Conservation (phyloP, 208 protist genomes). For the Novymonas esmeraldas region DNA sequence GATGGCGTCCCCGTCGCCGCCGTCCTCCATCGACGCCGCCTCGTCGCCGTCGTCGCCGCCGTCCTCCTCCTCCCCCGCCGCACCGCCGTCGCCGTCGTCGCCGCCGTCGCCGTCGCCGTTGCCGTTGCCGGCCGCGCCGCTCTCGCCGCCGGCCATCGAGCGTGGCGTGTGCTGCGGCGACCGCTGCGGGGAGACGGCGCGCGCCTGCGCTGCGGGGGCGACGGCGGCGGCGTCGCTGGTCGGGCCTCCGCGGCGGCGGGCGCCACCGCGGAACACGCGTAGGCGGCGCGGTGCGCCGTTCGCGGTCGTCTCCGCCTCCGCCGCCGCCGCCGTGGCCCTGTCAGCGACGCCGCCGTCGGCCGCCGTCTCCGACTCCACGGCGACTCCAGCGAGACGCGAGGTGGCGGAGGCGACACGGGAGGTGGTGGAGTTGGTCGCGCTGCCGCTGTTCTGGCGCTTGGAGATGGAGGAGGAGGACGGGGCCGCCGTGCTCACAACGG, state of each 20-base stretch:
- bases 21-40: conserved; percentile 19
- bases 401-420: neutral
- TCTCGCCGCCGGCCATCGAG: too few species aligned
- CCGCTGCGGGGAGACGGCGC: neutral
- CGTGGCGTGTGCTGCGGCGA: too few species aligned
- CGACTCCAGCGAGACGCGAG: neutral
- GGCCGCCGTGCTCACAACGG: conserved; percentile 23
- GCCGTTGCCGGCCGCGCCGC: neutral
- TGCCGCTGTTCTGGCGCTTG: neutral
- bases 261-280: conserved; percentile 12
- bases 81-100: conserved; percentile 13
- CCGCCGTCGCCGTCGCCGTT: neutral
- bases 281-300: neutral
- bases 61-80: conserved; percentile 27
- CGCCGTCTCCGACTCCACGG: neutral
- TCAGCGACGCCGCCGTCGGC: neutral
- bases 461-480: neutral
- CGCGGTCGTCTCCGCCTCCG: neutral
- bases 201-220: neutral
- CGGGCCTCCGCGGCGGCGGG: neutral
- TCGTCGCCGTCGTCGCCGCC: conserved; percentile 25
- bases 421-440: conserved; percentile 6
- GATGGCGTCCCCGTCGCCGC: conserved; percentile 22
- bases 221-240: neutral
- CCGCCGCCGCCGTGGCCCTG: neutral